Percentiles rank a stretch among this genome's conserved stretches.
These are phyloP conservation scores for Clarireedia paspali DNA, from an alignment of 2,329 filamentous ascomycete genomes.

Conservation along the genomic window DNA sequence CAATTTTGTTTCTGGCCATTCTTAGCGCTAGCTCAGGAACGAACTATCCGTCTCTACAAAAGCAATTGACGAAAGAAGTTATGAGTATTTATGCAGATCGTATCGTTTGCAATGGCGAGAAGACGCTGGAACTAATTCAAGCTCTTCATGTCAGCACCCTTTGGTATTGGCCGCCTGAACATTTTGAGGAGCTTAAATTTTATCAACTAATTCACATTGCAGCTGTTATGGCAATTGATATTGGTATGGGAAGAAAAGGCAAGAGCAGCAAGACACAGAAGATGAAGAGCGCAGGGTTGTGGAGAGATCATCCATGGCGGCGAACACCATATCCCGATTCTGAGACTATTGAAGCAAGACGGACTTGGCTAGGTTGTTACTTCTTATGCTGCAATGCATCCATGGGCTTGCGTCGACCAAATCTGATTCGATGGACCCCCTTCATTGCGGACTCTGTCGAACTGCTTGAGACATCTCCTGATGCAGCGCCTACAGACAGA, in stretches of 20 bases:
- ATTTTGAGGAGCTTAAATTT: constrained; percentile 40
- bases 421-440: constrained; percentile 35
- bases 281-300: constrained; percentile 34
- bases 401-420: constrained; percentile 37
- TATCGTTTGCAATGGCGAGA: constrained; percentile 41
- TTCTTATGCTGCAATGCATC: constrained; percentile 34
- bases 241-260: constrained; percentile 29
- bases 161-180: constrained; percentile 42
- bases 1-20: constrained; percentile 62
- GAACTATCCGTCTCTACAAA: constrained; percentile 36
- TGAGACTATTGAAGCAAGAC: constrained; percentile 28
- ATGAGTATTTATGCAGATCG: constrained; percentile 40
- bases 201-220: constrained; percentile 46
- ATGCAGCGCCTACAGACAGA: constrained; percentile 35
- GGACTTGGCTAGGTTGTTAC: constrained; percentile 30
- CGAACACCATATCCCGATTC: constrained; percentile 30
- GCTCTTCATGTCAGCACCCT: constrained; percentile 40
- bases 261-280: constrained; percentile 26
- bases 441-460: constrained; percentile 39
- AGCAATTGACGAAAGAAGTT: constrained; percentile 39
- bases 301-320: constrained; percentile 35
- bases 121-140: constrained; percentile 44
- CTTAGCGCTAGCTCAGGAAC: constrained; percentile 55
- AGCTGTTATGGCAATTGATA: constrained; percentile 39
- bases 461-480: constrained; percentile 33